Evolutionary conservation across 2,329 filamentous ascomycete genomes (phyloP).

Genomic region (Pseudohalonectria lignicola): DNA sequence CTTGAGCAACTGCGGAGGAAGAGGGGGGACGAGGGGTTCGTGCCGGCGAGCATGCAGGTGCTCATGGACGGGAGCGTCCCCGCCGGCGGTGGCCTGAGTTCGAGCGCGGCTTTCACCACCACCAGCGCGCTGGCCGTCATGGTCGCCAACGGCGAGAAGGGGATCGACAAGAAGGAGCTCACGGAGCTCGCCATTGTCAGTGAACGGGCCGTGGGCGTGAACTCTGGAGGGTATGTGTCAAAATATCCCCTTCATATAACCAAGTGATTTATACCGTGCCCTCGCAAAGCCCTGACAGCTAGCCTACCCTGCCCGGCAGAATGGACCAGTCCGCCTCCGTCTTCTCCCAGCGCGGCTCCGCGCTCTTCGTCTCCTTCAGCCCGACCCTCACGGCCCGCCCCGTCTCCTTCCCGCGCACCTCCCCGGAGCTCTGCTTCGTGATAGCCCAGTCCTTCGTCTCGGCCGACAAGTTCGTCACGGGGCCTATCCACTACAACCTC

Average conservation of each 20-base stretch:
- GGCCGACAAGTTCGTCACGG: slow-evolving; percentile 90
- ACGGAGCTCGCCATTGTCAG: slow-evolving; percentile 91
- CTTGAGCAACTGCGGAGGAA: slow-evolving; percentile 65
- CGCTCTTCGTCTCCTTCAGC: slow-evolving; percentile 82
- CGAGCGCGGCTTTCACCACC: slow-evolving; percentile 87
- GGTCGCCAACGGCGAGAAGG: slow-evolving; percentile 66
- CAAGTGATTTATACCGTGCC: slow-evolving; percentile 3
- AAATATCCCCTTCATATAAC: neutral
- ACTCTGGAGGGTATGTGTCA: slow-evolving; percentile 70
- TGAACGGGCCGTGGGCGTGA: slow-evolving; percentile 88
- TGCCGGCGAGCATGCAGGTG: slow-evolving; percentile 71
- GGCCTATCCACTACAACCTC: slow-evolving; percentile 90
- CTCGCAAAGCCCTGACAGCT: too few relatives aligned
- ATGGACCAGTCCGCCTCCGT: slow-evolving; percentile 98
- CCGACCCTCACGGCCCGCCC: slow-evolving; percentile 67
- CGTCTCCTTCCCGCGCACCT: slow-evolving; percentile 70
- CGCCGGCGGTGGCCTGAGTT: slow-evolving; percentile 82
- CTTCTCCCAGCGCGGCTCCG: slow-evolving; percentile 75
- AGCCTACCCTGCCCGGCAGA: too few relatives aligned
- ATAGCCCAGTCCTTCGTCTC: slow-evolving; percentile 91
- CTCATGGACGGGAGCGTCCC: slow-evolving; percentile 88
- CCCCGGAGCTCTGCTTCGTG: slow-evolving; percentile 79
- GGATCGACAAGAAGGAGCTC: slow-evolving; percentile 82
- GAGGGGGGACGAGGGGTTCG: slow-evolving; percentile 43
- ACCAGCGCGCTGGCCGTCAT: slow-evolving; percentile 82